Evolutionary conservation across 2,329 filamentous ascomycete species (phyloP), one percentile per base, ranked within the genome.

Genomic region (Paecilomyces fulvus): DNA sequence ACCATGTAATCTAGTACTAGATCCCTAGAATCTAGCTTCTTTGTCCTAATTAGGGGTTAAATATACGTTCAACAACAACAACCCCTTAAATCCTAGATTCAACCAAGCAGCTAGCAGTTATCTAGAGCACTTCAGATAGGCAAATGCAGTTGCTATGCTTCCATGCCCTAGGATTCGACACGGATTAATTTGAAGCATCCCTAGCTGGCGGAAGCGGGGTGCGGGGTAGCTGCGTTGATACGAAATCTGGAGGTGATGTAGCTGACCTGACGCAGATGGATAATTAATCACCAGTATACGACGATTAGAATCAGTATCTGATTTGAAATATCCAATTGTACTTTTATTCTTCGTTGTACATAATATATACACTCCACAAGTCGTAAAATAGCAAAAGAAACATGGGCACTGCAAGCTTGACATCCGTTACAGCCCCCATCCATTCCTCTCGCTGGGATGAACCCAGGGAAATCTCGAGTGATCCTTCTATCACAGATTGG

Each of bases 401-500:
- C 25, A 5, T 6, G 25, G 12, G 37, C n/a, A 43, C 17, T n/a
- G 37, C n/a, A 43, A 8, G n/a, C 8, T 43, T 9, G 37, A 3
- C n/a, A 43, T 17, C 37, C 14, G 7, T n/a, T 43, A 43, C 25
- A 3, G 25, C 25, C 25, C 25, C 25, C 25, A 28, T 28, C 2
- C 25, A 28, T 28, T 28, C 25, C 25, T 3, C 7, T 43, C 37
- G 4, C 12, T 31, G 30, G 10, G 30, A 14, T 31, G 3, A 43
- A 14, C n/a, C n/a, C 37, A n/a, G 37, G 14, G 17, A 43, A 43
- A 17, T 17, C n/a, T 37, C 37, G 8, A 43, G 14, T 17, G 3
- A 43, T 43, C n/a, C 8, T 17, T 17, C n/a, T 17, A 17, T 63
- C 30, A 70, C 43, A 70, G 56, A 37, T 69, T 67, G 14, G 65